Evolutionary conservation across 345 rosid species (phyloP), one percentile per base, ranked within the genome.

Genomic region (Cochlearia excelsa): DNA sequence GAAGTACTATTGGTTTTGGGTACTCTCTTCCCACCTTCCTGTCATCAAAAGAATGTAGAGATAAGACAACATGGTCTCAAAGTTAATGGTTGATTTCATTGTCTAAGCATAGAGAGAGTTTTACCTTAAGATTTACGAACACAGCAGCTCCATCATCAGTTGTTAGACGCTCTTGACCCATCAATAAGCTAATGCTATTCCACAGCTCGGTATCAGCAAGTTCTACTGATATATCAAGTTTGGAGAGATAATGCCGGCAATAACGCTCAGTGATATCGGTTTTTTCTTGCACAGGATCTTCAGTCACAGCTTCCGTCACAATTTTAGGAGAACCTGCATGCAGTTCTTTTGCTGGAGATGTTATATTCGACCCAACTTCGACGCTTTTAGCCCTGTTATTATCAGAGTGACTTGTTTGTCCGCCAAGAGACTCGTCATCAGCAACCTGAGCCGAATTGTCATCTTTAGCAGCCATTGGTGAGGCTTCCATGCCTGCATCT

Each of bases 151-250:
- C 88, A 56, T 72, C 76, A 65, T 79, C 84, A n/a, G 30, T 61
- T 63, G 73, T 46, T 48, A 57, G 67, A 56, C 64, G 52, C 55
- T 61, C 77, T 63, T 77, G 79, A 31, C 53, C 54, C 31, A 59
- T 70, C 43, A 87, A 53, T 54, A 78, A 67, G 64, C 69, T 66
- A 71, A 80, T 76, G 66, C 79, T 79, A 65, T 61, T 63, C 71
- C 58, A 78, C 79, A 87, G 57, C 70, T 89, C 94, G 0, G 86
- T 68, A 72, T 77, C 79, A 53, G 84, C 75, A 65, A 93, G 94
- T 63, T 90, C 89, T 34, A 71, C 54, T 2, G 99, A 89, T 63
- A 93, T 75, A 77, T 93, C 97, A 51, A 93, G 81, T 79, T 80
- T 85, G 41, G 97, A 85, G 45, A 93, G 86, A 81, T 93, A 89